Base-by-base conservation (phyloP, 768 basidiomycete species). In the Candolleomyces efflorescens region DNA sequence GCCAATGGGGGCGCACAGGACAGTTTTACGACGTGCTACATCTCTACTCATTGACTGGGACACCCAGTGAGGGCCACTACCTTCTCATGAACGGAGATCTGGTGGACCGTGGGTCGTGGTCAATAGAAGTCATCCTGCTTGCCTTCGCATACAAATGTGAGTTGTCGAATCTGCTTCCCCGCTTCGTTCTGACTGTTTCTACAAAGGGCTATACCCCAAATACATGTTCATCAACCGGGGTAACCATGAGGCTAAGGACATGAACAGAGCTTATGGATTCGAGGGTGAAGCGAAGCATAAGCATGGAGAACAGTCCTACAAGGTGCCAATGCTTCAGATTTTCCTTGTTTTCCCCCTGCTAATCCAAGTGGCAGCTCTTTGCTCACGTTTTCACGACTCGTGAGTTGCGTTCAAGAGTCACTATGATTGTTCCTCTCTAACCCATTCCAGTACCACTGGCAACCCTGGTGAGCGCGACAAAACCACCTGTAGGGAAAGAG, bases 241-340 rank as follows among this genome's bases (percentile, higher is more conserved):
- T 17, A 98, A 98, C 73, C 96, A 98, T 67, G 94, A 96, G 74
- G 87, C 93, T 59, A 91, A 92, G 69, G 94, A 98, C 47, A 98
- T 99, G 97, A 99, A 99, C 72, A 77, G 88, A 50, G 83, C 87
- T 20, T 94, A 96, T 70, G 94, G 94, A 1, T 95, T 95, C 66
- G 93, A 96, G 71, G 94, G 95, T 41, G 97, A 99, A 75, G 90
- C 86, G 27, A 96, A 96, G 67, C 90, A 96, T 67, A 98, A 99
- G 70, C 93, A 96, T 63, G 94, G 94, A 26, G 94, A 97, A 66
- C 87, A 94, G 69, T 89, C 92, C 0, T 98, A 95, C 77, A 94
- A 94, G 82, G 91, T 87, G 51, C 13, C 41, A 56, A 53, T 59
- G 24, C 41, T 61, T 57, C 56, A 15, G 48, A 38, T 27, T 48